Evolutionary conservation across 2,329 filamentous ascomycete species (phyloP), one percentile per base, ranked within the genome.

Genomic region (Parafenestella ontariensis): DNA sequence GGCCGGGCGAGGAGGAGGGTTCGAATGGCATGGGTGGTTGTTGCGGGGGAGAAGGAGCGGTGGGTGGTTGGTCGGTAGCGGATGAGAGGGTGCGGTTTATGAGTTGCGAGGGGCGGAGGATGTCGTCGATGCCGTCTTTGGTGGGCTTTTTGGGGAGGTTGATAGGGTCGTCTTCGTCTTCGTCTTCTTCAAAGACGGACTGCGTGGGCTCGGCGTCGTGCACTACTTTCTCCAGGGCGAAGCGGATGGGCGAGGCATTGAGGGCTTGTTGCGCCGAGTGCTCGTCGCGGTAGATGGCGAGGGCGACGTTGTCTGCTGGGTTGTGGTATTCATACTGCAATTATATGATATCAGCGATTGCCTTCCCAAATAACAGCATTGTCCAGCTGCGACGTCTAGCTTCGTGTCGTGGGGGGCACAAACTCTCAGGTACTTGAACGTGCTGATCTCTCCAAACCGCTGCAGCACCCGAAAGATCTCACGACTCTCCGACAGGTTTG

Each of bases 381-480:
- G n/a, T n/a, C n/a, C n/a, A n/a, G 31, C 37, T 24, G 8, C 37
- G 11, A n/a, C 8, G 21, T 40, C 20, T 10, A 40, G 37, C 37
- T 23, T 40, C 20, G 18, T 24, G 23, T 20, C 24, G 41, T 24
- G 20, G 24, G 43, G 15, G 31, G 28, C 18, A 63, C 70, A 13
- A 50, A 78, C 77, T 47, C 71, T 75, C 37, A 83, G 72, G 59
- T 75, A 76, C 59, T 77, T 77, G 71, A 76, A 83, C 59, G 77
- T 77, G 58, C 76, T 76, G 40, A 84, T 72, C 46, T 82, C 78
- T 34, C 81, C 81, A 58, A 81, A 83, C 47, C 76, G 73, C 56
- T 80, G 77, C 49, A 83, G 66, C 47, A 83, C 67, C 33, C 77
- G 76, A 37, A 81, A 68, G 36, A 84, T 76, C 60, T 82, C 77